Base-by-base conservation (phyloP, 2,329 filamentous ascomycete species). In the Exophiala xenobiotica region DNA sequence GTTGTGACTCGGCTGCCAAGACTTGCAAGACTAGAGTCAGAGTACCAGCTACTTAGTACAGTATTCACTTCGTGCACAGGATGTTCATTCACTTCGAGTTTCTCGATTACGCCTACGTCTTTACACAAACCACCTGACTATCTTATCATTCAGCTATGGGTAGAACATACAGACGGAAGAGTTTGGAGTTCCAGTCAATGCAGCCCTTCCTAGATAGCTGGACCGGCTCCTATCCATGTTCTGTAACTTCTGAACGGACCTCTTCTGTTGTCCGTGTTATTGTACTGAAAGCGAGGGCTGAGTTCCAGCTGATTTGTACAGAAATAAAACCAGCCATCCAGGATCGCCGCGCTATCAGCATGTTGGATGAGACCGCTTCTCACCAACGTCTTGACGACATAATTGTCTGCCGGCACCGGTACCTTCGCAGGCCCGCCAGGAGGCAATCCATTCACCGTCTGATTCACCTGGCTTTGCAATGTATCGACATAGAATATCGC, bases 401-500 rank as follows among this genome's bases (percentile, higher is more conserved):
- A 72, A 44, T 71, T 63, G 14, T 67, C 58, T 5, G 67, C 58
- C 7, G 61, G 53, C 14, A 73, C 65, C 0, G 61, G 61, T 40
- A 40, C 38, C 19, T 9, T 18, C 12, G 39, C 29, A 5, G 49
- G 4, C 1, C 68, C 68, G 14, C 68, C 68, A 19, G 66, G 57
- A 2, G 61, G 52, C 4, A 64, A 55, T 0, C 65, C 67, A 44
- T 73, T 70, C 11, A 72, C 64, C 8, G 65, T 65, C 49, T 64
- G 59, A 9, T 66, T 66, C 12, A 67, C 61, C 46, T 68, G 59
- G 1, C 63, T 59, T 53, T 69, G 65, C 14, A 64, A 54, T 3
- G 68, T 72, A 50, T 72, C 67, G 42, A 73, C 68, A 46, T 74
- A 73, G 60, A 70, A 72, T 31, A 74, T 71, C 4, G 71, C 68